phyloP scores from a whole-genome alignment of 2,329 filamentous ascomycete genomes.

The Exophiala oligosperma region DNA sequence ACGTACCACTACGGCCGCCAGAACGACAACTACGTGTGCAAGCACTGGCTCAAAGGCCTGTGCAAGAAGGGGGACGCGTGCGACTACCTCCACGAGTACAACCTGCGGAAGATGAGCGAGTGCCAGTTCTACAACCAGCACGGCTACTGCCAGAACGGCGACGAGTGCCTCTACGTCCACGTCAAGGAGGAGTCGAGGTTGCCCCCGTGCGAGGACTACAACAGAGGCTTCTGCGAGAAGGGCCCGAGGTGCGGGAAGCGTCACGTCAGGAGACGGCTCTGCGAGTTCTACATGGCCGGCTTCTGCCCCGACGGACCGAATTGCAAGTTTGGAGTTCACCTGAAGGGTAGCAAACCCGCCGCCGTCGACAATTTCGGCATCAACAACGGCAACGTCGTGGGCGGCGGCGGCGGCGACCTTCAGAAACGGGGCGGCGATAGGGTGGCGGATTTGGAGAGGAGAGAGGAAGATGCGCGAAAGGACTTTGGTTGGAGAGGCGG shows the following conservation, averaged over 20 bases:
- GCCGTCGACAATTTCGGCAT: too few species aligned
- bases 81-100: conserved; percentile 99
- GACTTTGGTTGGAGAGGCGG: conserved; percentile 25
- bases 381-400: neutral
- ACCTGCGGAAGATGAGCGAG: conserved; percentile 96
- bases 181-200: conserved; percentile 79
- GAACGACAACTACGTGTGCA: conserved; percentile 74
- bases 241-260: conserved; percentile 85
- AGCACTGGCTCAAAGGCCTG: conserved; percentile 94
- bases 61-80: conserved; percentile 97
- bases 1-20: conserved; percentile 32
- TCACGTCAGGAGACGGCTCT: conserved; percentile 79
- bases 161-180: conserved; percentile 93
- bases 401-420: conserved; percentile 20
- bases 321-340: conserved; percentile 78
- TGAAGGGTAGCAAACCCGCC: conserved; percentile 20
- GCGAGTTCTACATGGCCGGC: conserved; percentile 83
- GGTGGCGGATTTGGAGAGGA: conserved; percentile 24
- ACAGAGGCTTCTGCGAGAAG: conserved; percentile 89
- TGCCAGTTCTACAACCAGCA: conserved; percentile 95
- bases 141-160: conserved; percentile 92
- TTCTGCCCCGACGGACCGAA: conserved; percentile 83
- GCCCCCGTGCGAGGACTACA: conserved; percentile 85
- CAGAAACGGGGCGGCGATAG: conserved; percentile 15
- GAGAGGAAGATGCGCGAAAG: conserved; percentile 27